A percentile compares a stretch with the other conserved stretches of the same genome.
Conservation (phyloP, 1,284 basidiomycete genomes). For the Volvariella volvacea region DNA sequence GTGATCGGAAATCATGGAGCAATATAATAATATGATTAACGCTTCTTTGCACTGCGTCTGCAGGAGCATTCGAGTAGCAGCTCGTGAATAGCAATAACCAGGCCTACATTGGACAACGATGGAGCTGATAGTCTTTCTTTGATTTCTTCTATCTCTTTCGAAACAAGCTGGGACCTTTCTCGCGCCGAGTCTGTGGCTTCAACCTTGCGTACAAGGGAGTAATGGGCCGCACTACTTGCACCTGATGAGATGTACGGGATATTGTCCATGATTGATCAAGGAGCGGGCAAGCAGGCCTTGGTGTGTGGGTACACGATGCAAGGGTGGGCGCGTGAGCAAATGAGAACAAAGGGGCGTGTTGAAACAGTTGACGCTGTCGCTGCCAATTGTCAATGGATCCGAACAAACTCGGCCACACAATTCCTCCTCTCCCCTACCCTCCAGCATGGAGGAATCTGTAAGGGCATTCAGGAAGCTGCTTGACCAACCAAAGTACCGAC, state of each 20-base stretch:
- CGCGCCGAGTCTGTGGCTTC: conserved; percentile 50
- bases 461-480: conserved; percentile 63
- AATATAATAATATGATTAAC: conserved; percentile 64
- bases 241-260: conserved; percentile 71
- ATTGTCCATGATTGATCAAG: conserved; percentile 44
- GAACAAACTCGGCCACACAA: not conserved
- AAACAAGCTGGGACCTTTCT: conserved; percentile 50
- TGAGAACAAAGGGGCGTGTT: not conserved
- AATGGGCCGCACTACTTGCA: conserved; percentile 66
- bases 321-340: not conserved
- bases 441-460: too few species aligned
- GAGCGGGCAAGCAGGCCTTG: not conserved
- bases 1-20: conserved; percentile 38
- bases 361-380: not conserved
- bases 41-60: conserved; percentile 56
- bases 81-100: conserved; percentile 2
- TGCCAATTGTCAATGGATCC: not conserved
- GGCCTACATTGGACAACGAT: conserved; percentile 42
- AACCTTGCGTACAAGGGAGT: conserved; percentile 61
- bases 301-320: not conserved
- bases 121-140: conserved; percentile 41
- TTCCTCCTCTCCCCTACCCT: too few species aligned
- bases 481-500: conserved; percentile 49
- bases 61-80: conserved; percentile 11
- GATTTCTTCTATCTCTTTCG: conserved; percentile 51